A percentile compares a stretch with the other conserved stretches of the same genome.
Evolutionary conservation across 2,329 filamentous ascomycete species (phyloP).

Genomic region (Pseudohalonectria lignicola): DNA sequence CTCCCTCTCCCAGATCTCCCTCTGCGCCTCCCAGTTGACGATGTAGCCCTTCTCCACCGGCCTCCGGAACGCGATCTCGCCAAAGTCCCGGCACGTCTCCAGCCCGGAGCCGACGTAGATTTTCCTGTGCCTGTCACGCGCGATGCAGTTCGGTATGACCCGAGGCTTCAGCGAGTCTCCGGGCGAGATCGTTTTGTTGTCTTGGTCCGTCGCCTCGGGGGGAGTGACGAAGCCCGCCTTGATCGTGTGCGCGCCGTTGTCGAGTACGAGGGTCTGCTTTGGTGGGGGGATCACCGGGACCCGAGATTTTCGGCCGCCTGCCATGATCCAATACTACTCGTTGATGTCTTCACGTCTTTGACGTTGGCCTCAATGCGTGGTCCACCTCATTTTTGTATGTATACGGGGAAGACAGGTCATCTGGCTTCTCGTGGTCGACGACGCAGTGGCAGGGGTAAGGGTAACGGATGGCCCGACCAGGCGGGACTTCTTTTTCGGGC

Average conservation of each 20-base stretch:
- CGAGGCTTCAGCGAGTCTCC: conserved; percentile 46
- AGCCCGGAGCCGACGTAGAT: conserved; percentile 74
- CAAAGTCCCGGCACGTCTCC: conserved; percentile 73
- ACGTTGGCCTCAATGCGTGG: too few relatives aligned
- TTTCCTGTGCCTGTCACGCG: conserved; percentile 67
- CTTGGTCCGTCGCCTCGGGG: conserved; percentile 21
- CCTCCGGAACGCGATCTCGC: conserved; percentile 74
- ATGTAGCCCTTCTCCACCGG: conserved; percentile 92
- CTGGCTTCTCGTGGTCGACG: too few relatives aligned
- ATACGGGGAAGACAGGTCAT: too few relatives aligned
- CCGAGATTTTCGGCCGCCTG: conserved; percentile 40
- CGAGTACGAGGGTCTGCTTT: conserved; percentile 67
- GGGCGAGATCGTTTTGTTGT: too few relatives aligned
- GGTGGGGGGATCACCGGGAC: conserved; percentile 40
- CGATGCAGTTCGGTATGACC: conserved; percentile 80
- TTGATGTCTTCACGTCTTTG: too few relatives aligned
- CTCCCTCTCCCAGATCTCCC: conserved; percentile 88
- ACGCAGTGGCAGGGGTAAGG: too few relatives aligned
- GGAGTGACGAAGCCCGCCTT: conserved; percentile 68
- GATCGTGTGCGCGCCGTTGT: conserved; percentile 86
- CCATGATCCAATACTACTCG: too few relatives aligned
- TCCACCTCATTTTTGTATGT: too few relatives aligned
- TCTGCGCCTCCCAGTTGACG: conserved; percentile 93
- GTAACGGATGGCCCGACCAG: too few relatives aligned
- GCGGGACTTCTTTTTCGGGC: too few relatives aligned